Base-by-base conservation (phyloP, 164 flowering plant genomes). In the Chimonanthus salicifolius region DNA sequence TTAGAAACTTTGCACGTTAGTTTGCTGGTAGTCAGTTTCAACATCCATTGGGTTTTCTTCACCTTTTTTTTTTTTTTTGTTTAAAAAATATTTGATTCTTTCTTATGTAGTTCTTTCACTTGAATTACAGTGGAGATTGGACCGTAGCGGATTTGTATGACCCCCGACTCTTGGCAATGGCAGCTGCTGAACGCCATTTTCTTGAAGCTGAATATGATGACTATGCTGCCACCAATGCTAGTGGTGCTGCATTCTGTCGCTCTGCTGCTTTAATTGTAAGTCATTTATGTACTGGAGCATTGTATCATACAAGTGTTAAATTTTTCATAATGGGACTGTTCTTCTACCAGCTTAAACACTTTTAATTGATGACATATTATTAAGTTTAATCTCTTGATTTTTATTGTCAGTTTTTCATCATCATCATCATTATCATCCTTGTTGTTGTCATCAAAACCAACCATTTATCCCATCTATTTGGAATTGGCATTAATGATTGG, bases 171-270 rank as follows among this genome's bases (percentile, higher is more conserved):
- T 71, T 94, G 85, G 98, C 97, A 50, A 89, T 96, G 87, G 97
- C 99, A 21, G 99, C 91, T 72, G 97, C 94, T 2, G 97, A 92
- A 50, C 97, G 89, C 49, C 97, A 80, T 81, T 80, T 85, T 75
- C 66, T 92, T 73, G 97, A 92, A 69, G 84, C 94, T n/a, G 97
- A 94, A 11, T 92, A 92, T 81, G 97, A 92, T 78, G 97, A 92
- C 3, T 94, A 94, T 85, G 88, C 88, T 68, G 83, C 88, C 62
- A 86, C 93, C 54, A 90, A 85, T 87, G 88, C 91, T 66, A 88
- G 87, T 79, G 98, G 98, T 74, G 92, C 97, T 82, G 92, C 95
- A 67, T 96, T 92, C 82, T 92, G 90, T 81, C 97, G 99, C 46
- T 88, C 99, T 43, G 97, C 88, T 71, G 98, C 92, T 78, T 78